Evolutionary conservation across 2,329 filamentous ascomycete genomes (phyloP), one percentile per base, ranked within the genome.

Genomic region (Cercospora sp.): DNA sequence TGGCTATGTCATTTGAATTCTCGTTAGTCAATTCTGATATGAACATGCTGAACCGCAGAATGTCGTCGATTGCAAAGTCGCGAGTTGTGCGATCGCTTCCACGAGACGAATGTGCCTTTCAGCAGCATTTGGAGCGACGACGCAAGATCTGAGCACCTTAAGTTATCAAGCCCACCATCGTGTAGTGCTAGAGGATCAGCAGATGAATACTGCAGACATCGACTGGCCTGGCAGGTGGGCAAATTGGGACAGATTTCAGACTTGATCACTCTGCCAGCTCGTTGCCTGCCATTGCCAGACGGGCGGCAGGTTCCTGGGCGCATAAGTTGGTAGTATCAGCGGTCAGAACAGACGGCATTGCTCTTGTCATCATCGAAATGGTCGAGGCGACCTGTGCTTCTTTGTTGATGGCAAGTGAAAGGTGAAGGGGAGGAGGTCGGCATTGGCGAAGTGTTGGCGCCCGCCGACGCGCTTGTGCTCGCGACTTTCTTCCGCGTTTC

Each of bases 401-500:
- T 53, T 26, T 53, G 49, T 53, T 53, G 49, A 53, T 53, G 21
- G 55, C 16, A 34, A 53, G 49, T 24, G 49, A 28, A 21, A 53
- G 49, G 28, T 12, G 28, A 21, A 59, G 24, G 28, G 7, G 55
- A 37, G 30, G 55, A 34, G 55, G 55, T 34, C 55, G 21, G 58
- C 58, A 26, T 61, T 61, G 58, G 37, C 32, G 58, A 24, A 40
- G 21, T 21, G 58, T 60, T 60, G 58, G 49, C 32, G 32, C 59
- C 59, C 12, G 21, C 37, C 30, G 59, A 61, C 59, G 59, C 59
- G 59, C 59, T 45, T 26, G 24, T 43, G 32, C 43, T 61, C 59
- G 59, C 59, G 59, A 61, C 59, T 61, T 61, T 45, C 43, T 43
- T 61, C 24, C 32, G 40, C 32, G 32, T 43, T 61, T n/a, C 21